A percentile compares a stretch with the other conserved stretches of the same genome.
Conservation (phyloP, 2,329 filamentous ascomycete species). For the Neofusicoccum laricinum region DNA sequence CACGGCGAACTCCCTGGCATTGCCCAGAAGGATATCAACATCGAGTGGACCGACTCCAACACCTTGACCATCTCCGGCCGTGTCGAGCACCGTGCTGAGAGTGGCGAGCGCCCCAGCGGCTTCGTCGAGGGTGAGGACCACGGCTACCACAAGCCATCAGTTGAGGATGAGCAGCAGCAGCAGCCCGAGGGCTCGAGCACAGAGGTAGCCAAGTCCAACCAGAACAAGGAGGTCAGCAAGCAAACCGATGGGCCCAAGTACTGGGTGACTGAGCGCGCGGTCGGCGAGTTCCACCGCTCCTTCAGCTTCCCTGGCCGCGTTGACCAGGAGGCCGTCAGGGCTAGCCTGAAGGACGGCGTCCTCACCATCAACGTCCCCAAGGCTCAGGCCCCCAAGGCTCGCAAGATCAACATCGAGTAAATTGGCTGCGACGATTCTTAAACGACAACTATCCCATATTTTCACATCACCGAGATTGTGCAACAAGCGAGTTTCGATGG, state of each 20-base stretch:
- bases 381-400: slow-evolving; percentile 44
- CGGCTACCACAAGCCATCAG: slow-evolving; percentile 52
- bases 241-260: slow-evolving; percentile 53
- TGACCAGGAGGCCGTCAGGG: slow-evolving; percentile 60
- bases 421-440: neutral
- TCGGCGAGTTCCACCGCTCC: slow-evolving; percentile 58
- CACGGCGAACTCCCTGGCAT: slow-evolving; percentile 78
- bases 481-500: neutral
- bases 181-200: slow-evolving; percentile 14
- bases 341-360: slow-evolving; percentile 59
- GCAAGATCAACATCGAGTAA: slow-evolving; percentile 58
- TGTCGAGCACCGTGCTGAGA: slow-evolving; percentile 62
- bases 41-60: slow-evolving; percentile 76
- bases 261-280: slow-evolving; percentile 63
- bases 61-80: slow-evolving; percentile 69
- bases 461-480: neutral
- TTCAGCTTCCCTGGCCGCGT: slow-evolving; percentile 59
- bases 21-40: slow-evolving; percentile 68
- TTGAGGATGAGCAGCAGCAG: slow-evolving; percentile 57
- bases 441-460: neutral
- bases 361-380: slow-evolving; percentile 58
- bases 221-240: slow-evolving; percentile 40
- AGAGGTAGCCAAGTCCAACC: slow-evolving; percentile 28
- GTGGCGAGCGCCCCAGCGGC: slow-evolving; percentile 51
- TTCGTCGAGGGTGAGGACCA: slow-evolving; percentile 44